phyloP scores from a whole-genome alignment of 805 yeast species.

The Blastobotrys robertii region DNA sequence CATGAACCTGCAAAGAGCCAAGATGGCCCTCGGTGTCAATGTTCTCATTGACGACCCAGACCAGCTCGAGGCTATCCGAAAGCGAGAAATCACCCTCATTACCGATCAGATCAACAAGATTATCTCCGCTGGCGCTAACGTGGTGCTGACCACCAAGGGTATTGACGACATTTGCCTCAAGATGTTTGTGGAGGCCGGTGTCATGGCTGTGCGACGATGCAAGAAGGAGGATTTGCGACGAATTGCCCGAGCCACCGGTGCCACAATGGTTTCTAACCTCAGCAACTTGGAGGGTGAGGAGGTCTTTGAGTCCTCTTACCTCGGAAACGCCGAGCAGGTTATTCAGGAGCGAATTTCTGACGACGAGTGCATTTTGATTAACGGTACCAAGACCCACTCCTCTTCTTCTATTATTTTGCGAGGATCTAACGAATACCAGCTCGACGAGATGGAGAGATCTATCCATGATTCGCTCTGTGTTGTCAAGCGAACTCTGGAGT shows the following conservation, averaged over 20 bases:
- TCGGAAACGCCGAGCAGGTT: slow-evolving; percentile 88
- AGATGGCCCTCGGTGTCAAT: slow-evolving; percentile 98
- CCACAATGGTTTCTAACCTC: slow-evolving; percentile 75
- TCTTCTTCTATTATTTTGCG: slow-evolving; percentile 86
- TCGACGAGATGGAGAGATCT: slow-evolving; percentile 98
- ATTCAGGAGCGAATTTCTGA: slow-evolving; percentile 85
- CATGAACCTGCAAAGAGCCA: slow-evolving; percentile 87
- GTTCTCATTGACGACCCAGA: slow-evolving; percentile 96
- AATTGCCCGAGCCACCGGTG: slow-evolving; percentile 97
- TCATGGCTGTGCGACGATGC: slow-evolving; percentile 95
- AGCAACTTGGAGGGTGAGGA: slow-evolving; percentile 95
- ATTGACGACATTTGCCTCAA: slow-evolving; percentile 88
- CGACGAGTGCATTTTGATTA: slow-evolving; percentile 90
- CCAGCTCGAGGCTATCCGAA: slow-evolving; percentile 84
- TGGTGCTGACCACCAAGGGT: slow-evolving; percentile 86
- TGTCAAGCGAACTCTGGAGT: slow-evolving; percentile 90
- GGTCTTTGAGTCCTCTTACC: slow-evolving; percentile 70
- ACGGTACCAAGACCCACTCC: slow-evolving; percentile 85
- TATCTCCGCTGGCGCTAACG: slow-evolving; percentile 84
- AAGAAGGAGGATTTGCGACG: slow-evolving; percentile 93
- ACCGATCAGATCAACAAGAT: slow-evolving; percentile 76
- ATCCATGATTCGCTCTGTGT: slow-evolving; percentile 90
- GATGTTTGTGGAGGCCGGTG: slow-evolving; percentile 83
- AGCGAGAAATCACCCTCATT: slow-evolving; percentile 79
- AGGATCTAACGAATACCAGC: slow-evolving; percentile 86